Evolutionary conservation across 371 early-diverging fungal species (phyloP).

Genomic region (Blakeslea trispora): DNA sequence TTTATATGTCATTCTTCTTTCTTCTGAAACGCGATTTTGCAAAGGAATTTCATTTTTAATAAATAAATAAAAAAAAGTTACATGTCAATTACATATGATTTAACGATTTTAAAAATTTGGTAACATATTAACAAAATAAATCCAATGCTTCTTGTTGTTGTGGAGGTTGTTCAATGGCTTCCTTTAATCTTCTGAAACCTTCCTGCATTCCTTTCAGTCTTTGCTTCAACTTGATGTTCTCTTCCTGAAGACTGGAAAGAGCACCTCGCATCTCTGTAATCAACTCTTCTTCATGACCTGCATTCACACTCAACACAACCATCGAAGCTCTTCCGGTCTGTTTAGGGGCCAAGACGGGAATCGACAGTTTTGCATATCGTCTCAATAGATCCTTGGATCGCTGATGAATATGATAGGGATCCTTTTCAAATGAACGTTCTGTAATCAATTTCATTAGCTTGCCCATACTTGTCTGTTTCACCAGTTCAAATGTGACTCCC

Average conservation of each 20-base stretch:
- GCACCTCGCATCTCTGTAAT: conserved; percentile 45
- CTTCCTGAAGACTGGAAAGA: conserved; percentile 36
- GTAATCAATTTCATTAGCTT: conserved; percentile 46
- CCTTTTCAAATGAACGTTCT: conserved; percentile 35
- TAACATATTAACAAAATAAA: no score
- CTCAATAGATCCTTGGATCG: conserved; percentile 37
- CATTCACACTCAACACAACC: conserved; percentile 36
- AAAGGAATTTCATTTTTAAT: no score
- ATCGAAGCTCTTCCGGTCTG: conserved; percentile 21
- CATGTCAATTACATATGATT: no score
- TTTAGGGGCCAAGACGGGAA: conserved; percentile 35
- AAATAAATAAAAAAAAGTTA: no score
- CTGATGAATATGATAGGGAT: conserved; percentile 32
- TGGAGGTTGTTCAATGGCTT: neutral
- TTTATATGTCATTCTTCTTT: no score
- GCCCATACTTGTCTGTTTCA: conserved; percentile 57
- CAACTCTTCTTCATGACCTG: conserved; percentile 41
- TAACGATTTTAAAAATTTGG: no score
- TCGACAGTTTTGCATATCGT: conserved; percentile 36
- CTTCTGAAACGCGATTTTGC: no score
- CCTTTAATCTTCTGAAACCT: neutral
- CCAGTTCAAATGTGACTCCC: conserved; percentile 44
- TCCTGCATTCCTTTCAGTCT: conserved; percentile 28
- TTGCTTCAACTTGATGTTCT: conserved; percentile 38
- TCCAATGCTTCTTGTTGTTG: no score